These are phyloP conservation scores for Passiflora organensis DNA, from an alignment of 345 rosid genomes.

Conservation along the genomic window DNA sequence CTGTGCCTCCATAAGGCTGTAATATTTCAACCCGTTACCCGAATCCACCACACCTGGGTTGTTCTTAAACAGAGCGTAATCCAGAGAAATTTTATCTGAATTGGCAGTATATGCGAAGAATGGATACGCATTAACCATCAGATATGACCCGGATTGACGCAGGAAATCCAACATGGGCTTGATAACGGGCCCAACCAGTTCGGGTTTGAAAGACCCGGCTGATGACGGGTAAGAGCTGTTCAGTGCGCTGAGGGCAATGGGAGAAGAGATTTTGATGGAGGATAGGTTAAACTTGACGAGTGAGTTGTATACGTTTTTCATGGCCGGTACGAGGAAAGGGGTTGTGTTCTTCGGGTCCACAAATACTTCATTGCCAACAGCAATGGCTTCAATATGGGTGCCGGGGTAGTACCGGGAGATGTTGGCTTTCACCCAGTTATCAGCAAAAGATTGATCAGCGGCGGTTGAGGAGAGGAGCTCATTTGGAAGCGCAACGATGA, in stretches of 20 bases:
- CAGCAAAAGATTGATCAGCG: constrained; percentile 60
- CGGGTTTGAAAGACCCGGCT: constrained; percentile 65
- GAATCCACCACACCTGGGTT: constrained; percentile 71
- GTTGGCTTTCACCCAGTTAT: constrained; percentile 71
- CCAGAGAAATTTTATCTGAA: constrained; percentile 55
- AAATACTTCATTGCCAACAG: constrained; percentile 89
- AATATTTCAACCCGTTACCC: constrained; percentile 67
- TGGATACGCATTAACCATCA: constrained; percentile 83
- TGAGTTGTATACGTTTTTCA: constrained; percentile 63
- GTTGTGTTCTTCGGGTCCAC: constrained; percentile 71
- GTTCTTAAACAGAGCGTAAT: constrained; percentile 62
- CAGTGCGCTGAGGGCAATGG: constrained; percentile 61
- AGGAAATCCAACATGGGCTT: constrained; percentile 75
- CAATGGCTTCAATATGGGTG: constrained; percentile 59
- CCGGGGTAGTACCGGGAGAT: constrained; percentile 46
- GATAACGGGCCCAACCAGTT: constrained; percentile 53
- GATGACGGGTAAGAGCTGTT: constrained; percentile 78
- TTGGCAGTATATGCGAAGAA: constrained; percentile 75
- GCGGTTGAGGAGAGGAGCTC: constrained; percentile 70
- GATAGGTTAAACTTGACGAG: constrained; percentile 46
- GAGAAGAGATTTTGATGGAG: constrained; percentile 62
- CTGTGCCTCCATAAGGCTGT: constrained; percentile 76
- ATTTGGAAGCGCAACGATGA: constrained; percentile 73
- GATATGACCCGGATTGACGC: constrained; percentile 50
- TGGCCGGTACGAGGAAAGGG: constrained; percentile 66